Percentiles rank a stretch among this genome's conserved stretches.
These are phyloP conservation scores for Conticribra guillardii DNA, from an alignment of 108 stramenopile genomes.

Conservation along the genomic window DNA sequence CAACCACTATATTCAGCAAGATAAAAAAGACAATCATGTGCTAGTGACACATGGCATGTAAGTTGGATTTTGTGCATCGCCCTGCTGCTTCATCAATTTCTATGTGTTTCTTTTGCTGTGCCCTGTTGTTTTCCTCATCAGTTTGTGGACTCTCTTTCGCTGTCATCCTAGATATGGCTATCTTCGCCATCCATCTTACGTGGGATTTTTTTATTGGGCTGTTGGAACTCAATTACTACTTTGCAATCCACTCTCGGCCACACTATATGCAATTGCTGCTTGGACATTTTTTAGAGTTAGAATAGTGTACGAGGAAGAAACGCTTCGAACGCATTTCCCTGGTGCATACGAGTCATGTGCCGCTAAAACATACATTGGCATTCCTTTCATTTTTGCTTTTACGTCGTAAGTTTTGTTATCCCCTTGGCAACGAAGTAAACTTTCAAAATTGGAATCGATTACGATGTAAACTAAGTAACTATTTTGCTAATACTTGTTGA, in stretches of 20 bases:
- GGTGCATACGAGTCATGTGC: constrained; percentile 83
- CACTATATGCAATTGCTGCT: constrained; percentile 69
- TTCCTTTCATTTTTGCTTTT: constrained; percentile 77
- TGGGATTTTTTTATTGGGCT: constrained; percentile 97
- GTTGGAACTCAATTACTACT: constrained; percentile 90
- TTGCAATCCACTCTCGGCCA: constrained; percentile 73
- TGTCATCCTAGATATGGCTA: constrained; percentile 61
- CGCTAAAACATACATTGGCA: constrained; percentile 73
- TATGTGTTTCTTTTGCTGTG: no score
- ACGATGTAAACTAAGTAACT: not conserved
- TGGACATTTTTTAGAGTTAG: constrained; percentile 90
- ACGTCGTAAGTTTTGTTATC: not conserved
- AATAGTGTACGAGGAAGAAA: constrained; percentile 92
- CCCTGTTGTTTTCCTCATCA: constrained; percentile 1
- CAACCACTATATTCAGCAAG: constrained; percentile 92
- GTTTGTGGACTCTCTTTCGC: not conserved
- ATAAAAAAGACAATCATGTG: constrained; percentile 82
- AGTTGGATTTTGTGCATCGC: no score
- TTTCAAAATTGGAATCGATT: not conserved
- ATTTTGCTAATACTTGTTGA: not conserved
- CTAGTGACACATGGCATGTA: constrained; percentile 90
- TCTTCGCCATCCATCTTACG: constrained; percentile 96
- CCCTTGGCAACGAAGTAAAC: not conserved
- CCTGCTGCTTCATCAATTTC: no score
- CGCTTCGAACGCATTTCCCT: constrained; percentile 71